Evolutionary conservation across 345 rosid genomes (phyloP), one percentile per base, ranked within the genome.

Genomic region (Dimocarpus longan): DNA sequence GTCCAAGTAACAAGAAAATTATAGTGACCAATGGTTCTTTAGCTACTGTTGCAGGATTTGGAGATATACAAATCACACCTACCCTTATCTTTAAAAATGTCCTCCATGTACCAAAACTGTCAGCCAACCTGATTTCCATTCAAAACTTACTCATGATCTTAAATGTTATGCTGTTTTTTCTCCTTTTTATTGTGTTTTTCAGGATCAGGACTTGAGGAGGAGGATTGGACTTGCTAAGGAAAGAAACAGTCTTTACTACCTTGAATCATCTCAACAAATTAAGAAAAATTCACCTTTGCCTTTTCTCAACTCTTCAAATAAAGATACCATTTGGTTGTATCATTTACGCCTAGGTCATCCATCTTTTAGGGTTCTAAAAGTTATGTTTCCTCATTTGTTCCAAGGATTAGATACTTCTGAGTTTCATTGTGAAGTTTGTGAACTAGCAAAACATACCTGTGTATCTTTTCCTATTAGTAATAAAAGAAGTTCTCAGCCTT

Each of bases 221-320:
- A 75, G 10, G 57, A 75, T 75, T 75, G 70, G 78, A 48, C 40
- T 21, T 74, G 70, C 60, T 75, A n/a, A 44, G 62, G 60, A 63
- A 1, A n/a, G 62, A 1, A 42, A 43, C 3, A 57, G 69, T 0
- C 21, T 74, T 3, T 60, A 74, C 42, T 40, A 15, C 5, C 60
- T 50, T 50, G 15, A 50, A 50, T 8, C 56, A 50, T 26, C 56
- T 50, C 56, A 50, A 26, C 28, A 26, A 1, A 26, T 26, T 26
- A 11, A 2, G 56, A 44, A 44, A 6, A 44, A 44, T 10, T 44
- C 3, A 3, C 3, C 7, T 10, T 10, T 44, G 7, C 3, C 11
- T 44, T 6, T 44, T 1, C 11, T 6, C 7, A 44, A 3, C 0
- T 44, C 8, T 6, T 44, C 11, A 3, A 44, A 10, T 6, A 44